Conservation (phyloP, 257 asterid genomes). For the Solanum verrucosum region DNA sequence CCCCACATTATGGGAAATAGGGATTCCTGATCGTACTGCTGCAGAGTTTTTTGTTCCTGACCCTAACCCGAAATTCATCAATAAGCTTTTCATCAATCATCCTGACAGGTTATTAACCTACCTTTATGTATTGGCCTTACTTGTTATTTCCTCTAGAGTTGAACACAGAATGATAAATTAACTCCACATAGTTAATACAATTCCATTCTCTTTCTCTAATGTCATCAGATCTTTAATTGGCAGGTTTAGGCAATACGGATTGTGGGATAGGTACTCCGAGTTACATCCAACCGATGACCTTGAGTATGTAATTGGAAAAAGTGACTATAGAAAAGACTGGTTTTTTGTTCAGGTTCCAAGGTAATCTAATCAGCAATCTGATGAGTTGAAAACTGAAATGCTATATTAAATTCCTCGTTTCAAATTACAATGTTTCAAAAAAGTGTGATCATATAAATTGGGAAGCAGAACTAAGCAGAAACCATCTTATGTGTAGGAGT, state of each 20-base stretch:
- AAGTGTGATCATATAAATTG: too few species aligned
- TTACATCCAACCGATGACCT: slow-evolving; percentile 25
- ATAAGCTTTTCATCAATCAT: slow-evolving; percentile 12
- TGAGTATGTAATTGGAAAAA: slow-evolving; percentile 46
- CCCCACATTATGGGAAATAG: slow-evolving; percentile 17
- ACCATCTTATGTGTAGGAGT: slow-evolving; percentile 20
- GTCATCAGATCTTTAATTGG: background rate
- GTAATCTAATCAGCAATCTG: slow-evolving; percentile 15
- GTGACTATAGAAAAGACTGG: slow-evolving; percentile 66
- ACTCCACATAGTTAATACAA: background rate
- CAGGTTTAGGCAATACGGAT: slow-evolving; percentile 89
- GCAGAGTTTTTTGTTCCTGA: slow-evolving; percentile 10
- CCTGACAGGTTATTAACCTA: slow-evolving; percentile 2
- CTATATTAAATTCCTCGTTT: background rate
- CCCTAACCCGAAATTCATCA: slow-evolving; percentile 8
- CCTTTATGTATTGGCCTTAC: background rate
- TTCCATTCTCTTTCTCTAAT: background rate
- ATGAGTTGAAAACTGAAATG: background rate
- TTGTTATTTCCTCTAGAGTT: background rate
- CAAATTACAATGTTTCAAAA: too few species aligned
- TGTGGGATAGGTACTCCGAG: slow-evolving; percentile 58
- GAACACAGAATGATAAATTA: background rate
- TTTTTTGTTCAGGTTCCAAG: slow-evolving; percentile 79
- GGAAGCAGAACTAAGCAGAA: background rate
- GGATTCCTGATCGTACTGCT: slow-evolving; percentile 13